Percentiles rank a stretch among this genome's conserved stretches.
phyloP scores from a whole-genome alignment of 2,329 filamentous ascomycete genomes.

The Hypoxylon sp. region DNA sequence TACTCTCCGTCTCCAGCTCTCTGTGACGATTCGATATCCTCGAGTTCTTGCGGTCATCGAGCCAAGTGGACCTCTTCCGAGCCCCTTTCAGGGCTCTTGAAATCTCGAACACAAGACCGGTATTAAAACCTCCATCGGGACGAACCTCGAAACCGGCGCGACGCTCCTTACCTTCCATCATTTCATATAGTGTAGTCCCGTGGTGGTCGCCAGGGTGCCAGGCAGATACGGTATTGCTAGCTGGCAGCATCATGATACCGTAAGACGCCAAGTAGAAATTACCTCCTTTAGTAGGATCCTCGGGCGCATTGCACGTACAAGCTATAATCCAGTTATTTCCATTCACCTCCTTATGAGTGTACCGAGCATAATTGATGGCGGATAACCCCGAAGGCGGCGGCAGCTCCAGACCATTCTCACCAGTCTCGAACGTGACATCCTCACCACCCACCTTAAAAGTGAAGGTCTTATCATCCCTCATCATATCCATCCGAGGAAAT shows the following conservation, averaged over 20 bases:
- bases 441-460: slow-evolving; percentile 34
- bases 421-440: slow-evolving; percentile 28
- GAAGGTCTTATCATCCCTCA: slow-evolving; percentile 33
- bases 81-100: neutral
- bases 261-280: slow-evolving; percentile 46
- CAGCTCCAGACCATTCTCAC: slow-evolving; percentile 29
- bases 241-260: slow-evolving; percentile 43
- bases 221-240: slow-evolving; percentile 39
- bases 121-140: neutral
- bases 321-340: slow-evolving; percentile 43
- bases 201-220: slow-evolving; percentile 43
- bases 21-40: neutral
- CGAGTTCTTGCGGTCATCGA: neutral
- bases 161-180: neutral
- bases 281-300: slow-evolving; percentile 31
- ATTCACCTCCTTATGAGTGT: slow-evolving; percentile 40
- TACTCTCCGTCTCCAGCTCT: no score
- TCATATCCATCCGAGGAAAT: slow-evolving; percentile 45
- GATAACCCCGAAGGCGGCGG: slow-evolving; percentile 38
- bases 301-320: slow-evolving; percentile 30
- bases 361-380: slow-evolving; percentile 40
- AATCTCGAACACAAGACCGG: neutral
- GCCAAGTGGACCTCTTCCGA: neutral
- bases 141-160: neutral
- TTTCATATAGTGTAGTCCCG: slow-evolving; percentile 45